A percentile compares a stretch with the other conserved stretches of the same genome.
These are phyloP conservation scores for Yamadazyma oceani DNA, from an alignment of 1,139 yeast species.

Conservation along the genomic window DNA sequence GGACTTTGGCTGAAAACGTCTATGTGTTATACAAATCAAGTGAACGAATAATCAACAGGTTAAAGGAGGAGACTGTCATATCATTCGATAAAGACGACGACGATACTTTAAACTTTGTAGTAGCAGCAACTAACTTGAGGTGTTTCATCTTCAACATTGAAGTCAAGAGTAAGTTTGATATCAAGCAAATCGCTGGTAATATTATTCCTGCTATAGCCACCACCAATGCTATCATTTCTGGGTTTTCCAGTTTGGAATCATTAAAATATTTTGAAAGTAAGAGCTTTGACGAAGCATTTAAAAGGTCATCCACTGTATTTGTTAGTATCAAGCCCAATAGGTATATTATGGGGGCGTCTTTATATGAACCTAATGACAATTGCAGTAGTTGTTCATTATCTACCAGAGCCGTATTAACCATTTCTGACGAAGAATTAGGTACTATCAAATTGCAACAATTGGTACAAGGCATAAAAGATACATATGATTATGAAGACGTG, in stretches of 20 bases:
- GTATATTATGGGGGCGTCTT: constrained; percentile 62
- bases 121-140: constrained; percentile 83
- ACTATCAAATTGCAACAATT: constrained; percentile 35
- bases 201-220: constrained; percentile 99
- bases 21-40: constrained; percentile 57
- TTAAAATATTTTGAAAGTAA: constrained; percentile 48
- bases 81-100: constrained; percentile 93
- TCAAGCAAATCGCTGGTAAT: constrained; percentile 94
- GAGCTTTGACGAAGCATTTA: constrained; percentile 17
- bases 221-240: constrained; percentile 93
- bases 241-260: constrained; percentile 76
- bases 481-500: constrained; percentile 63
- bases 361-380: constrained; percentile 59
- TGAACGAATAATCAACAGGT: constrained; percentile 50
- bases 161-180: constrained; percentile 75
- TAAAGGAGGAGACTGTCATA: constrained; percentile 46
- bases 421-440: constrained; percentile 17
- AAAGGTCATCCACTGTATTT: constrained; percentile 52
- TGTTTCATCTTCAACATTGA: constrained; percentile 73
- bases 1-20: constrained; percentile 67
- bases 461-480: constrained; percentile 43
- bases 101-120: constrained; percentile 85
- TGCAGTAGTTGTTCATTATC: constrained; percentile 77
- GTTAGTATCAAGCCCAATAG: constrained; percentile 69
- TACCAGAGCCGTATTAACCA: constrained; percentile 42